These are phyloP conservation scores for Salisapilia sapeloensis DNA, from an alignment of 352 stramenopile genomes.

Conservation along the genomic window DNA sequence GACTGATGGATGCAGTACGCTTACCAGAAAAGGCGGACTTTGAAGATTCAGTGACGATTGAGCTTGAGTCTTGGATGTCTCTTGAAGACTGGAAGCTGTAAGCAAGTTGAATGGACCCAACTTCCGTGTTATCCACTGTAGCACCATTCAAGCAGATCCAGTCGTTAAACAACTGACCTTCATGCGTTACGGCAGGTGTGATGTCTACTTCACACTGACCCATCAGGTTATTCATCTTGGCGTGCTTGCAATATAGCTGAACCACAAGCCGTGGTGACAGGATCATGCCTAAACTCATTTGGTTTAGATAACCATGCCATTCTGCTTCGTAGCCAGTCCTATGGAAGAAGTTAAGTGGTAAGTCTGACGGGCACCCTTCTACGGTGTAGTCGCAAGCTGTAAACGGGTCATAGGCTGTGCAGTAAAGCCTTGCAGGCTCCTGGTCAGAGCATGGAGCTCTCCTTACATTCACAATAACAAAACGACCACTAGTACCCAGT, in stretches of 20 bases:
- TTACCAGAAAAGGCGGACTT: not conserved
- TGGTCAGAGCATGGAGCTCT: constrained; percentile 16
- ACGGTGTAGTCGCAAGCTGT: constrained; percentile 67
- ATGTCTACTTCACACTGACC: constrained; percentile 62
- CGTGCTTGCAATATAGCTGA: constrained; percentile 53
- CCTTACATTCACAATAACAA: constrained; percentile 54
- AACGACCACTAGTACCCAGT: constrained; percentile 15
- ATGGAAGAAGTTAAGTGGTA: constrained; percentile 54
- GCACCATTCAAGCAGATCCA: constrained; percentile 28
- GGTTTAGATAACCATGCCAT: constrained; percentile 28
- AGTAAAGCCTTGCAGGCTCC: constrained; percentile 31
- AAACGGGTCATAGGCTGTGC: constrained; percentile 67
- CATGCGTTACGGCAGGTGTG: constrained; percentile 41
- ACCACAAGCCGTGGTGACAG: constrained; percentile 54
- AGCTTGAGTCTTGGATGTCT: too few species aligned
- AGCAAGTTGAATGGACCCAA: constrained; percentile 21
- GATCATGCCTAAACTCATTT: constrained; percentile 29
- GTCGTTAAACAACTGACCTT: constrained; percentile 60
- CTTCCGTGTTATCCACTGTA: constrained; percentile 3
- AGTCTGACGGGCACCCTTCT: constrained; percentile 37
- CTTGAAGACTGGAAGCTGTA: constrained; percentile 60
- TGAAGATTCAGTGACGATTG: not conserved
- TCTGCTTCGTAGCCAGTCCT: constrained; percentile 18
- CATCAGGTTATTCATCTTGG: constrained; percentile 45
- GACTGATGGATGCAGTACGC: too few species aligned